Base-by-base conservation (phyloP, 2,329 filamentous ascomycete species). In the Teratosphaeria nubilosa region DNA sequence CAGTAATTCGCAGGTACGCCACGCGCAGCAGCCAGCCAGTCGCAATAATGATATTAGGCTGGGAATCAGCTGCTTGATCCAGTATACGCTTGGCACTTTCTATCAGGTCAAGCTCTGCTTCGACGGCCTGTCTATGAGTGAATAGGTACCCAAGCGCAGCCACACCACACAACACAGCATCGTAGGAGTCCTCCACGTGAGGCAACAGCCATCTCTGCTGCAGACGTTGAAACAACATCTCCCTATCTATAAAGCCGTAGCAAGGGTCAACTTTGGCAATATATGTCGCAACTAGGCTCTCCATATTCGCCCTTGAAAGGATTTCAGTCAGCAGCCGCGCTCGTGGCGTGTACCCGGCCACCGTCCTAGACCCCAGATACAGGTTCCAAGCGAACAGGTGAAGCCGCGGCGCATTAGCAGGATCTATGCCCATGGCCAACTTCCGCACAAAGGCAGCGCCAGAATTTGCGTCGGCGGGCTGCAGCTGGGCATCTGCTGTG, bases 321-420 rank as follows among this genome's bases (percentile, higher is more conserved):
- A 80, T 73, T 1, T 75, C 73, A 0, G 72, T 75, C 1, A 82
- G 70, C 1, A 71, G 68, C 22, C 31, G 30, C 22, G 24, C 30
- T 20, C 16, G 30, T n/a, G 53, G 53, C 31, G 30, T 20, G 41
- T 34, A 55, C n/a, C 31, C 16, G n/a, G 65, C 65, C 2, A 65
- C 58, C 2, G 51, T 51, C 0, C 59, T 55, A 1, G 65, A 62
- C 11, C 64, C 31, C 54, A 66, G 54, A 56, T 65, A 71, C 13
- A 74, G 66, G 60, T 82, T 82, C 80, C 80, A 82, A 0, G 76
- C 79, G 62, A 82, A 81, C 0, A 80, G 71, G 57, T 79, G 75
- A 59, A 81, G 69, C 45, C 75, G 70, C 0, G 79, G 78, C 0
- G 77, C 78, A 62, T 76, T 76, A 3, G 74, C 74, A 0, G 78